These are phyloP conservation scores for Blepharisma undulans DNA, from an alignment of 169 alveolate genomes.

Conservation along the genomic window DNA sequence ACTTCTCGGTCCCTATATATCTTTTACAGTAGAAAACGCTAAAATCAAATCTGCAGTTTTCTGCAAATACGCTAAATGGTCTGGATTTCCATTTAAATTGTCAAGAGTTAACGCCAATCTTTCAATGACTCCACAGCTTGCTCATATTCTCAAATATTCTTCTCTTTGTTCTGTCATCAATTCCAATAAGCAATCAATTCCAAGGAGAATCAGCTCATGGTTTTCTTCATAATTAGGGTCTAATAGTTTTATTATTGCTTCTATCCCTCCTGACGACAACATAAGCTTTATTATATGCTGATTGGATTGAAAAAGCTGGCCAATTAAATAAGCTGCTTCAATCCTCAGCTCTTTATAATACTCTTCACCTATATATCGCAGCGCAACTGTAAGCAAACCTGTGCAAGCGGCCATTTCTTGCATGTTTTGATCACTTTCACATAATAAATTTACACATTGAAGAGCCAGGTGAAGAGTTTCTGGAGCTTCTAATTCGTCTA, in stretches of 20 bases:
- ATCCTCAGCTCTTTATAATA: background rate
- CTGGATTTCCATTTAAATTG: no score
- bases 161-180: no score
- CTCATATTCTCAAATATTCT: constrained; percentile 1
- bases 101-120: background rate
- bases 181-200: no score
- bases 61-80: background rate
- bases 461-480: background rate
- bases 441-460: background rate
- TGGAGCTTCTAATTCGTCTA: background rate
- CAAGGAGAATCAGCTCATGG: background rate
- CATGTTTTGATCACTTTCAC: background rate
- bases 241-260: background rate
- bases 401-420: background rate
- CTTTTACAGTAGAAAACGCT: background rate
- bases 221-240: background rate
- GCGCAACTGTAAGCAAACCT: background rate
- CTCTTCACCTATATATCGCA: constrained; percentile 14
- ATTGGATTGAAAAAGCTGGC: background rate
- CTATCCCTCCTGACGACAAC: constrained; percentile 14
- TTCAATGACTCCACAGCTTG: constrained; percentile 13
- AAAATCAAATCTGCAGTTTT: background rate
- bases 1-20: background rate
- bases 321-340: constrained; percentile 21
- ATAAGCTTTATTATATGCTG: background rate